These are phyloP conservation scores for Wallacemonas sp. DNA, from an alignment of 208 protist species.

Conservation along the genomic window DNA sequence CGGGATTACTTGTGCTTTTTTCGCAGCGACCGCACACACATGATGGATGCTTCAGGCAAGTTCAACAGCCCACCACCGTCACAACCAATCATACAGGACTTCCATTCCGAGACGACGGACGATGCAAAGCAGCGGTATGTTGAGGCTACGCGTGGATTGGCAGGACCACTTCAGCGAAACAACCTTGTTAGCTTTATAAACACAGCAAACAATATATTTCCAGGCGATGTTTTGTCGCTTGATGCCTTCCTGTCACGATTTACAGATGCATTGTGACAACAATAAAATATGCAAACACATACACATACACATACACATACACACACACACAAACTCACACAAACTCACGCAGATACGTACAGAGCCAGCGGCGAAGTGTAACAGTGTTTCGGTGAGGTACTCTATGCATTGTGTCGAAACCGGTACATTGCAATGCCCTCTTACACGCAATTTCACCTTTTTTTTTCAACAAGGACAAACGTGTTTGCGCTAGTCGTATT, in stretches of 20 bases:
- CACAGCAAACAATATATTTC: constrained; percentile 23
- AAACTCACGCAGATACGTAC: no score
- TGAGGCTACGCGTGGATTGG: background rate
- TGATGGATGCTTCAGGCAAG: constrained; percentile 18
- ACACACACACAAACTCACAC: no score
- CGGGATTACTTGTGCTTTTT: constrained; percentile 34
- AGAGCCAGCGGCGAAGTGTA: no score
- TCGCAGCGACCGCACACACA: constrained; percentile 39
- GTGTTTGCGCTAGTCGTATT: no score
- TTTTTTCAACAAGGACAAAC: no score
- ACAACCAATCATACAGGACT: constrained; percentile 17
- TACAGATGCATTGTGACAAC: no score
- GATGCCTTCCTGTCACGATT: background rate
- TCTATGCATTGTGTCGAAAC: no score
- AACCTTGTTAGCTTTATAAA: constrained; percentile 51
- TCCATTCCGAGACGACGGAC: background rate
- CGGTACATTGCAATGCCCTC: no score
- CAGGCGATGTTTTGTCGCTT: constrained; percentile 24
- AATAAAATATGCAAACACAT: no score
- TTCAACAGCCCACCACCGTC: constrained; percentile 21
- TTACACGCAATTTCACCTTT: no score
- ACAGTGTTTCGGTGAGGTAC: no score
- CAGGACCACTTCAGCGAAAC: constrained; percentile 10
- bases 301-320: no score
- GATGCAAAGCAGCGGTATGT: background rate